phyloP scores from a whole-genome alignment of 2,329 filamentous ascomycete species.

The Diaporthe aspalathi region DNA sequence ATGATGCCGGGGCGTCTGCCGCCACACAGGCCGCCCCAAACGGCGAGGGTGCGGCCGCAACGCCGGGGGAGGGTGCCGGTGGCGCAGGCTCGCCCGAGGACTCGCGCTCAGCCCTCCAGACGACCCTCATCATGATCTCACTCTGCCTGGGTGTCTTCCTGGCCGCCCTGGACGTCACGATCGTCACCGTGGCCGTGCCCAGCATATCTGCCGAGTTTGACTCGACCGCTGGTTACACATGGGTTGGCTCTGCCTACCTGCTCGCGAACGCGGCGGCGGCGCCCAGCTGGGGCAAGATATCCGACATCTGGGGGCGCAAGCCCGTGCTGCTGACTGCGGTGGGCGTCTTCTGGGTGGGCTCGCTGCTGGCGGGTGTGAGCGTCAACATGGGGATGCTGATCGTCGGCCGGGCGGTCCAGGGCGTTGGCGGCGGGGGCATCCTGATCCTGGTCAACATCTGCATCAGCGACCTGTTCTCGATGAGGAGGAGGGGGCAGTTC shows the following conservation, averaged over 20 bases:
- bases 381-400: conserved; percentile 60
- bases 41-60: background rate
- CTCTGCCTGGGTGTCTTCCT: conserved; percentile 57
- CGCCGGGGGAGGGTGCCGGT: background rate
- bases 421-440: conserved; percentile 63
- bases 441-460: conserved; percentile 64
- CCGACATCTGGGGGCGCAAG: conserved; percentile 69
- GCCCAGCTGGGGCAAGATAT: conserved; percentile 76
- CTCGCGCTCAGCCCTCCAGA: conserved; percentile 47
- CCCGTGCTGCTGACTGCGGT: conserved; percentile 61
- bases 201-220: conserved; percentile 69
- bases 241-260: conserved; percentile 81
- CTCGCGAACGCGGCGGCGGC: conserved; percentile 75
- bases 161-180: conserved; percentile 64
- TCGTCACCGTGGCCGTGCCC: conserved; percentile 71
- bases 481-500: conserved; percentile 49
- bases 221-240: conserved; percentile 76
- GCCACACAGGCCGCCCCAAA: background rate
- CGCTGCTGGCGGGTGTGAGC: conserved; percentile 60
- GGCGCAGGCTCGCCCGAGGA: conserved; percentile 44
- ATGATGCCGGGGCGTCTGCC: background rate
- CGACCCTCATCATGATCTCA: conserved; percentile 51
- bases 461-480: conserved; percentile 65
- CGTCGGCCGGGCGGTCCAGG: conserved; percentile 60
- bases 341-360: conserved; percentile 63